Conservation (phyloP, 202 grass and related monocot species). For the Schoenoplectus tabernaemontani region DNA sequence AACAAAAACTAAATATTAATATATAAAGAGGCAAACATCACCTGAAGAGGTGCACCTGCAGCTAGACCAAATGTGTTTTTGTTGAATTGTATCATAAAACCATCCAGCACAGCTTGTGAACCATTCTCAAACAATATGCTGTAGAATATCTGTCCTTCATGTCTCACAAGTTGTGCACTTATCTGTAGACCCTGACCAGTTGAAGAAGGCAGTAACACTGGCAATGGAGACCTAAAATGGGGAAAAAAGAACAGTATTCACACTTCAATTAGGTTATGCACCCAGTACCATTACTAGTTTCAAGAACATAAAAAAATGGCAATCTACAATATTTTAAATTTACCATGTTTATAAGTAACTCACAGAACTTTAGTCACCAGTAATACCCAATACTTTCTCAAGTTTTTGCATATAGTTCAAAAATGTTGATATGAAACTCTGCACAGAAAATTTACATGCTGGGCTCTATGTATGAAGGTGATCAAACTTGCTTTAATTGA, state of each 20-base stretch:
- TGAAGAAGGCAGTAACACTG: slow-evolving; percentile 65
- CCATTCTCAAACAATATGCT: slow-evolving; percentile 78
- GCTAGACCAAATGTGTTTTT: slow-evolving; percentile 95
- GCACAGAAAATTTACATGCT: not conserved
- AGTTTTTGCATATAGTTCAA: not conserved
- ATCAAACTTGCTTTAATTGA: not conserved
- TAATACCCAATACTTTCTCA: not conserved
- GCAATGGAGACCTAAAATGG: slow-evolving; percentile 53
- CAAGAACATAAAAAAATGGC: not conserved
- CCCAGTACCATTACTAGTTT: not conserved
- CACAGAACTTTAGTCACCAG: too few species aligned
- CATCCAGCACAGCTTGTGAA: slow-evolving; percentile 60
- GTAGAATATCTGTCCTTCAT: slow-evolving; percentile 90
- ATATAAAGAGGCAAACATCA: slow-evolving; percentile 19
- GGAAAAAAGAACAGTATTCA: slow-evolving; percentile 10
- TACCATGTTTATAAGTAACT: too few species aligned
- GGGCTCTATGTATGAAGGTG: not conserved
- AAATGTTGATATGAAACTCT: not conserved
- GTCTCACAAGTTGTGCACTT: slow-evolving; percentile 65
- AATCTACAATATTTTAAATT: too few species aligned
- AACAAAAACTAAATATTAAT: too few species aligned
- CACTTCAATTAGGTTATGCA: slow-evolving; percentile 12
- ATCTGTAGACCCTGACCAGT: slow-evolving; percentile 95
- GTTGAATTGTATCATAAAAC: slow-evolving; percentile 99
- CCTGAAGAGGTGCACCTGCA: slow-evolving; percentile 84